A percentile compares a stretch with the other conserved stretches of the same genome.
These are phyloP conservation scores for Dioscorea cayenensis DNA, from an alignment of 116 monocot genomes.

Conservation along the genomic window DNA sequence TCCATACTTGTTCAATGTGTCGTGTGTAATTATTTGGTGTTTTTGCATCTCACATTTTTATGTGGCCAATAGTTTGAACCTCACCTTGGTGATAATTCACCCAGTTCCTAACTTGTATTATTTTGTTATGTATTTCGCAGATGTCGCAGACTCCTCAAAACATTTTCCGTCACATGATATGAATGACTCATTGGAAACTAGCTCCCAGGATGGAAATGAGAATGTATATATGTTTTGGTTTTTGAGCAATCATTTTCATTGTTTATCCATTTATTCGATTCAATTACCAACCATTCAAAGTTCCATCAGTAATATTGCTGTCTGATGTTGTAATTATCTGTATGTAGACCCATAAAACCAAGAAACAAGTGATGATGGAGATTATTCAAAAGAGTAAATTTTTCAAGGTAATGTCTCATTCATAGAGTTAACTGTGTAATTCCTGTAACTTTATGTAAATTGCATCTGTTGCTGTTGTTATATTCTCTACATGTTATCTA, in stretches of 20 bases:
- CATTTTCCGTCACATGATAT: slow-evolving; percentile 20
- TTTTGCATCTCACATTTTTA: background rate
- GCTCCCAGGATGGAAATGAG: slow-evolving; percentile 31
- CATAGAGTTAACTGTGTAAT: too few relatives aligned
- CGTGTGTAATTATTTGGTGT: background rate
- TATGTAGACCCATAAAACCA: slow-evolving; percentile 56
- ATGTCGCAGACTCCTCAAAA: slow-evolving; percentile 20
- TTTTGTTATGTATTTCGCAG: slow-evolving; percentile 8
- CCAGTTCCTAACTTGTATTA: background rate
- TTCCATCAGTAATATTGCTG: background rate
- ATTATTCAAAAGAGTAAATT: slow-evolving; percentile 85
- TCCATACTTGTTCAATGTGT: background rate
- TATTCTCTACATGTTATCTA: too few relatives aligned
- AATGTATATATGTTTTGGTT: slow-evolving; percentile 18
- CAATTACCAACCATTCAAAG: background rate
- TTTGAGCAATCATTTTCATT: slow-evolving; percentile 3
- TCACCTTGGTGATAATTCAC: background rate
- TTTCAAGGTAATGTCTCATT: slow-evolving; percentile 60
- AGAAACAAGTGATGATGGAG: slow-evolving; percentile 88
- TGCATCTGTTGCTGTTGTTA: too few relatives aligned
- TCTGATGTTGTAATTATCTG: background rate
- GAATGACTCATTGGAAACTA: slow-evolving; percentile 13
- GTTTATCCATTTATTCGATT: background rate
- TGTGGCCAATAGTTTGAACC: background rate
- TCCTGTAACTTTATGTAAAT: too few relatives aligned